Evolutionary conservation across 257 asterid genomes (phyloP), one percentile per base, ranked within the genome.

Genomic region (Salvia splendens): DNA sequence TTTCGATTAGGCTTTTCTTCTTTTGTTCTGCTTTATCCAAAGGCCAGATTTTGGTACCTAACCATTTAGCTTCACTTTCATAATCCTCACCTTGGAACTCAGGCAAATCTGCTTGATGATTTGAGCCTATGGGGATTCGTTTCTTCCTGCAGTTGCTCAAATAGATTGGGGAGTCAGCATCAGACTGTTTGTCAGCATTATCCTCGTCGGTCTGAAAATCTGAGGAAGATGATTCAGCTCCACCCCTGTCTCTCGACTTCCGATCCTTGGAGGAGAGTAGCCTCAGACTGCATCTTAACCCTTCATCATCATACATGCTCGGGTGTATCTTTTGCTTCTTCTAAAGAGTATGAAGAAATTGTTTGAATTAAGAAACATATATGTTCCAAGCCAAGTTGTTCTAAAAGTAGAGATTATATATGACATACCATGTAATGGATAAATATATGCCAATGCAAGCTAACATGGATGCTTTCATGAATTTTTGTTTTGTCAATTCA

Each of bases 271-370:
- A 86, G 61, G 70, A 51, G 53, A 77, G 69, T 55, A 94, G 68
- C 78, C 96, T 86, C 74, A 62, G 83, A 81, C 99, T 90, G 86
- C 78, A 76, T 78, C 99, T 84, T 68, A 78, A 60, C 71, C 79
- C 75, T 69, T 82, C 92, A 12, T 85, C 93, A 5, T 91, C 89
- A 33, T 88, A 94, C 93, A 90, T 76, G 80, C 77, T 63, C 16
- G 97, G 99, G 63, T 88, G 96, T 91, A 94, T 85, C 85, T 76
- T 89, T 78, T 84, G 95, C 73, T 78, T 85, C 80, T 81, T 86
- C 99, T 91, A 83, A 83, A 79, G 74, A 60, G 73, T 53, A 65
- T 4, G 48, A 24, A 12, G 11, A 75, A 61, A 68, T 30, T 46
- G 64, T 45, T 74, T 3, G 47, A 67, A 73, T 80, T 75, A 81